A percentile compares a stretch with the other conserved stretches of the same genome.
These are phyloP conservation scores for Leersia perrieri DNA, from an alignment of 176 grass and related monocot species.

Conservation along the genomic window DNA sequence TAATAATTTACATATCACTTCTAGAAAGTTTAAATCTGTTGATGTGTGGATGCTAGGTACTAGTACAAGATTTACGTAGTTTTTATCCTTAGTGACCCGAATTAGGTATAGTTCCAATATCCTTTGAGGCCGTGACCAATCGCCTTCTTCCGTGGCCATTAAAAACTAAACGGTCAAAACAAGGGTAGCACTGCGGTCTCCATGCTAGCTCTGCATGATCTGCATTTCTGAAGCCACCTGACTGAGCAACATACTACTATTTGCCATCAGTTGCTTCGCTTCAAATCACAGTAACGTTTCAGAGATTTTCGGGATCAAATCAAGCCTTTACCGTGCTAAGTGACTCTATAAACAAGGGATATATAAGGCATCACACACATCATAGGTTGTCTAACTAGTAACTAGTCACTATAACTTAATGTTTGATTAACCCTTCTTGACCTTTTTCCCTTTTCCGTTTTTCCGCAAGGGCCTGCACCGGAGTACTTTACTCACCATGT, in stretches of 20 bases:
- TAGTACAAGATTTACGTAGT: not conserved
- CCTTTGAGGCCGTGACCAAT: not conserved
- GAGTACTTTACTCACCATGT: not conserved
- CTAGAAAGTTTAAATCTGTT: not conserved
- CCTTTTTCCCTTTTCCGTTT: not conserved
- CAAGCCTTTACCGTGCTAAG: not conserved
- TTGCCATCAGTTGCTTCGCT: not conserved
- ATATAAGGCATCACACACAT: not conserved
- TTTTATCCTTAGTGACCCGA: not conserved
- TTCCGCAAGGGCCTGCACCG: not conserved
- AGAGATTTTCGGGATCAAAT: not conserved
- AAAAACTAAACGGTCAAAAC: not conserved
- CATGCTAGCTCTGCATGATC: not conserved
- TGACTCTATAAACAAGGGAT: not conserved
- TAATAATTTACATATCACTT: not conserved
- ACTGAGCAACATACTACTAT: not conserved
- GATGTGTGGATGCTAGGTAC: not conserved
- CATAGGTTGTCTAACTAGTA: not conserved
- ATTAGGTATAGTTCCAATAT: not conserved
- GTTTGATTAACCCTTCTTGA: not conserved
- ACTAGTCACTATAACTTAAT: too few species aligned
- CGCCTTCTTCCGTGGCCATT: not conserved
- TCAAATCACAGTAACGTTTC: not conserved
- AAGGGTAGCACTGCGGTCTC: not conserved
- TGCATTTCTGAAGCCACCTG: not conserved